phyloP scores from a whole-genome alignment of 116 monocot species.

The Cymodocea nodosa region DNA sequence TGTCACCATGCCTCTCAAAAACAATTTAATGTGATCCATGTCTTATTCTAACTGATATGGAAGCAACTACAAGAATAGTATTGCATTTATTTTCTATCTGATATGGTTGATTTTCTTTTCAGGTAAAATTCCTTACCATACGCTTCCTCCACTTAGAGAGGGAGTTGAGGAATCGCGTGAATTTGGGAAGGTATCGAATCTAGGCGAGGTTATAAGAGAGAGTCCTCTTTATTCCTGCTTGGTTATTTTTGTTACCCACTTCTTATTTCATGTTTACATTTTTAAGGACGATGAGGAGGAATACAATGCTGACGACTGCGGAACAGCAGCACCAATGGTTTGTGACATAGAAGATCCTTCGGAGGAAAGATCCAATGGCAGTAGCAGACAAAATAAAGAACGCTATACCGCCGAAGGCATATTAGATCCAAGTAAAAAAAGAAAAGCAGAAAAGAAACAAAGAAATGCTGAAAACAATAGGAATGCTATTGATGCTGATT shows the following conservation, averaged over 20 bases:
- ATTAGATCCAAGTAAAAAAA: slow-evolving; percentile 46
- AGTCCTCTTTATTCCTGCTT: slow-evolving; percentile 27
- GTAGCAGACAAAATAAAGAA: slow-evolving; percentile 47
- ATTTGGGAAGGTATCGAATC: slow-evolving; percentile 73
- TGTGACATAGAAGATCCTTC: slow-evolving; percentile 7
- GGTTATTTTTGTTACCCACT: too few relatives aligned
- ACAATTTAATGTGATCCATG: too few relatives aligned
- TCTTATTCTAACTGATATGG: too few relatives aligned
- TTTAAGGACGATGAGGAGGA: slow-evolving; percentile 29
- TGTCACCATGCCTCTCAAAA: too few relatives aligned
- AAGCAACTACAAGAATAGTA: too few relatives aligned
- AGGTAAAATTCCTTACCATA: slow-evolving; percentile 95
- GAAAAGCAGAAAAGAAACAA: slow-evolving; percentile 51
- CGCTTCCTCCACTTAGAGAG: slow-evolving; percentile 54
- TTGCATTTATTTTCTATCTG: neutral
- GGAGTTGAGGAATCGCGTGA: slow-evolving; percentile 35
- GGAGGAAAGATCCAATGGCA: slow-evolving; percentile 18
- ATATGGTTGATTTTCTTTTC: slow-evolving; percentile 12
- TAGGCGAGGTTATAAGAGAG: slow-evolving; percentile 78
- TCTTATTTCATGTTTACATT: neutral
- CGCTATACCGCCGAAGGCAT: slow-evolving; percentile 78
- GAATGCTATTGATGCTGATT: too few relatives aligned
- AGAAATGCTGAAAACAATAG: slow-evolving; percentile 25
- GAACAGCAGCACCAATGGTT: slow-evolving; percentile 36
- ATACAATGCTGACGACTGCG: slow-evolving; percentile 5